Evolutionary conservation across 495 filamentous ascomycete genomes (phyloP).

Genomic region (Aspergillus taichungensis): DNA sequence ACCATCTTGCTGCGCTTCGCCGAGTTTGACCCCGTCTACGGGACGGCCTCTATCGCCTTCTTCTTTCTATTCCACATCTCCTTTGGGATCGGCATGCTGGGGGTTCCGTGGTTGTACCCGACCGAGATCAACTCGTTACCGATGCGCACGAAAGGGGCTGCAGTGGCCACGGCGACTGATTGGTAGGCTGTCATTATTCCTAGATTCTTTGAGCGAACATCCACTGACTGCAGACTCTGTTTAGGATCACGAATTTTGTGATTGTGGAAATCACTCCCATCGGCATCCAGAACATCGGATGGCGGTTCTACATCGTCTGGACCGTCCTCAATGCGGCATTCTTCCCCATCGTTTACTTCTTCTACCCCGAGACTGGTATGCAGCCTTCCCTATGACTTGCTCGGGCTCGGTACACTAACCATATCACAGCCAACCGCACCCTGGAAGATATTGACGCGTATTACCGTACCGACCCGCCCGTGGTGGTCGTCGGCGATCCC

Average conservation of each 20-base stretch:
- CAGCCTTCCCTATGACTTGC: too few species aligned
- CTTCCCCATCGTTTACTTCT: conserved; percentile 51
- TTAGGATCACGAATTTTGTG: conserved; percentile 47
- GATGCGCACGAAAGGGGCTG: conserved; percentile 50
- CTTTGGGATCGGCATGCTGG: conserved; percentile 49
- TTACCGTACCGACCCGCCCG: conserved; percentile 33
- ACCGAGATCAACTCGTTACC: conserved; percentile 53
- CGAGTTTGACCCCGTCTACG: conserved; percentile 24
- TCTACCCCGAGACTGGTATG: conserved; percentile 51
- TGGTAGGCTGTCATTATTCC: conserved; percentile 27
- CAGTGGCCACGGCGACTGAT: conserved; percentile 49
- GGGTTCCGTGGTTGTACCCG: conserved; percentile 54
- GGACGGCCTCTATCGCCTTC: conserved; percentile 40
- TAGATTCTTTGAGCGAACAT: background rate
- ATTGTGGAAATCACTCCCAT: conserved; percentile 53
- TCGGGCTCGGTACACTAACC: too few species aligned
- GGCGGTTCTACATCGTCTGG: conserved; percentile 56
- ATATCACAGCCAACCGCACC: conserved; percentile 27
- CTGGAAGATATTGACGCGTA: conserved; percentile 39
- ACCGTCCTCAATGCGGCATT: conserved; percentile 49
- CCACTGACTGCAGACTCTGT: background rate
- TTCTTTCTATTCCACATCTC: conserved; percentile 44
- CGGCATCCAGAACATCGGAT: conserved; percentile 47
- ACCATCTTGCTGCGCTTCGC: conserved; percentile 43
- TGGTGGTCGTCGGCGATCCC: conserved; percentile 31